Evolutionary conservation across 108 stramenopile species (phyloP), one percentile per base, ranked within the genome.

Genomic region (Nitzschia palea): DNA sequence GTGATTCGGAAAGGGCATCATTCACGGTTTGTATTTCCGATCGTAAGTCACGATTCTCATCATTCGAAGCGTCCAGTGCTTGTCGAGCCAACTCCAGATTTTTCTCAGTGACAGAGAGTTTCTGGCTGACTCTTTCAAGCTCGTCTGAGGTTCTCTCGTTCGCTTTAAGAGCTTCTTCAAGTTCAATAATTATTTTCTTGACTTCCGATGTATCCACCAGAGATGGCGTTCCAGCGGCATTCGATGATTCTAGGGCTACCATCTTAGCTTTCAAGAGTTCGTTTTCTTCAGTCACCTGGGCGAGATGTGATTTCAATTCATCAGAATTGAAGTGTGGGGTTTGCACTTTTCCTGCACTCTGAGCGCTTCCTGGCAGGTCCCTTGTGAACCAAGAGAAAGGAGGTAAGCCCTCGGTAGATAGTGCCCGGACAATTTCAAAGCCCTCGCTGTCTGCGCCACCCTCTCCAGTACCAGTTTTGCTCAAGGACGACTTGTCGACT

Each of bases 1-100:
- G 74, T 32, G 78, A 69, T 40, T 84, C 52, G 32, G 64, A 67
- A 31, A 80, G 65, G 9, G 70, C 71, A 20, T 65, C 71, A 22
- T 83, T 79, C 44, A 87, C 59, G 0, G 68, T 44, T 10, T 47
- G 36, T 8, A 68, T 32, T 26, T 56, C 57, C 40, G 33, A 22
- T 0, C 59, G 65, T 37, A 73, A 54, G 18, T 33, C 40, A n/a
- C 27, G 51, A 33, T 53, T 62, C 32, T 71, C 70, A 18, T 63
- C 61, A 10, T 33, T 10, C 12, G 61, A 17, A 35, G 33, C 25
- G 4, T 57, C 43, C 0, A 71, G 53, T 32, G 34, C 40, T 10
- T 55, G 18, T 29, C 63, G 60, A 6, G 70, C 55, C 0, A 44
- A 18, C 4, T 0, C 36, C 20, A 60, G 34, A n/a, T 63, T 63